Conservation (phyloP, 2,329 filamentous ascomycete species). For the Aspergillus proliferans region DNA sequence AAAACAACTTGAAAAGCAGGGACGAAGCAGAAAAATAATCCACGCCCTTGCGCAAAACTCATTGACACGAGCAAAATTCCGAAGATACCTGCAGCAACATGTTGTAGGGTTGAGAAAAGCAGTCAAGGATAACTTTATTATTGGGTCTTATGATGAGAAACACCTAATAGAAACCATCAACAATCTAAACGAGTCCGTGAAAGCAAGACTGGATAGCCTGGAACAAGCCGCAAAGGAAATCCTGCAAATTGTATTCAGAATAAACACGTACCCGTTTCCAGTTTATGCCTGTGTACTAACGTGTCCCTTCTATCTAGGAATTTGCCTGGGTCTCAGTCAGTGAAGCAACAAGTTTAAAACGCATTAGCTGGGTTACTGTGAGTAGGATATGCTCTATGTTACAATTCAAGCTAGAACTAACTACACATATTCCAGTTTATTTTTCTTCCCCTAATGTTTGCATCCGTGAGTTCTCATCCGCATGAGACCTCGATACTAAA, state of each 20-base stretch:
- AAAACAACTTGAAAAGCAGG: not conserved
- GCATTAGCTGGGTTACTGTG: not conserved
- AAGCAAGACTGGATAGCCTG: not conserved
- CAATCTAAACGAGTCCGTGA: not conserved
- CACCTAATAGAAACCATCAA: not conserved
- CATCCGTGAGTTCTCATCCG: not conserved
- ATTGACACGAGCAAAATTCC: not conserved
- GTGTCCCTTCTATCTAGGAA: not conserved
- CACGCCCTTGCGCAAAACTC: not conserved
- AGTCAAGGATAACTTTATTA: not conserved
- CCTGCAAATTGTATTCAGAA: not conserved
- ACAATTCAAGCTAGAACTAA: not conserved
- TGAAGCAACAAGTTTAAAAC: not conserved
- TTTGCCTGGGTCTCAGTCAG: not conserved
- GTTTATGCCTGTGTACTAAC: not conserved
- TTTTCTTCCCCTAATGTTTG: not conserved
- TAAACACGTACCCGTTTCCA: not conserved
- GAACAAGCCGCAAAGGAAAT: not conserved
- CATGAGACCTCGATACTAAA: not conserved
- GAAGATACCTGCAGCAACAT: not conserved
- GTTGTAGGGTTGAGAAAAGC: not conserved
- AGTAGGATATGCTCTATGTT: not conserved
- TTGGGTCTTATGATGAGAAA: not conserved
- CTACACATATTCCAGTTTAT: not conserved
- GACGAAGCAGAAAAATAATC: not conserved